These are phyloP conservation scores for Sporothrix inflata DNA, from an alignment of 2,329 filamentous ascomycete genomes.

Conservation along the genomic window DNA sequence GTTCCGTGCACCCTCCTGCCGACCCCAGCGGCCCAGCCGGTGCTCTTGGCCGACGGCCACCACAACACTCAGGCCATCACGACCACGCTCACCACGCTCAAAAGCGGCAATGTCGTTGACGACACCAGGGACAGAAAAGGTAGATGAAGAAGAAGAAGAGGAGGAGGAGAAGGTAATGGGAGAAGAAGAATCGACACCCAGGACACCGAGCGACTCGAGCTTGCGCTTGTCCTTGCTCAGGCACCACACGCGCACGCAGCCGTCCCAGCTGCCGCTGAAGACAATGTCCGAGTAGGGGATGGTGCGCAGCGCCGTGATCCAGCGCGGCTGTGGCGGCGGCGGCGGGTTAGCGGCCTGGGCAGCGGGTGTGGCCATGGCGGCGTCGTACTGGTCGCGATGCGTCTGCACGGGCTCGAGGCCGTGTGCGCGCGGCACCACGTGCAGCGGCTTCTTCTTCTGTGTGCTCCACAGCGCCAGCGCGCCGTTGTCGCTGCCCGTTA, in stretches of 20 bases:
- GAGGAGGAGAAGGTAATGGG: neutral
- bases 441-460: constrained; percentile 92
- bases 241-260: constrained; percentile 81
- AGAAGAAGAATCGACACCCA: constrained; percentile 46
- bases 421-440: constrained; percentile 78
- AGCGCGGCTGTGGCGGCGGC: constrained; percentile 71
- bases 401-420: constrained; percentile 75
- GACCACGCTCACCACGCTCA: constrained; percentile 77
- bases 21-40: constrained; percentile 81
- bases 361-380: constrained; percentile 52
- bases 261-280: constrained; percentile 93
- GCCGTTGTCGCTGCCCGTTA: constrained; percentile 93
- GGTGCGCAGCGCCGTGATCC: constrained; percentile 85
- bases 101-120: constrained; percentile 88
- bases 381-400: constrained; percentile 54
- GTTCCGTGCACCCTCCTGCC: constrained; percentile 67
- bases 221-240: constrained; percentile 80
- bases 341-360: constrained; percentile 73
- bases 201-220: constrained; percentile 71
- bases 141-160: constrained; percentile 27
- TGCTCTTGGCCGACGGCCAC: constrained; percentile 88
- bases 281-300: constrained; percentile 90
- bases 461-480: constrained; percentile 84
- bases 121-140: constrained; percentile 58
- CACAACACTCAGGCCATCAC: constrained; percentile 78